These are phyloP conservation scores for Metschnikowia hibisci DNA, from an alignment of 805 yeast species.

Conservation along the genomic window DNA sequence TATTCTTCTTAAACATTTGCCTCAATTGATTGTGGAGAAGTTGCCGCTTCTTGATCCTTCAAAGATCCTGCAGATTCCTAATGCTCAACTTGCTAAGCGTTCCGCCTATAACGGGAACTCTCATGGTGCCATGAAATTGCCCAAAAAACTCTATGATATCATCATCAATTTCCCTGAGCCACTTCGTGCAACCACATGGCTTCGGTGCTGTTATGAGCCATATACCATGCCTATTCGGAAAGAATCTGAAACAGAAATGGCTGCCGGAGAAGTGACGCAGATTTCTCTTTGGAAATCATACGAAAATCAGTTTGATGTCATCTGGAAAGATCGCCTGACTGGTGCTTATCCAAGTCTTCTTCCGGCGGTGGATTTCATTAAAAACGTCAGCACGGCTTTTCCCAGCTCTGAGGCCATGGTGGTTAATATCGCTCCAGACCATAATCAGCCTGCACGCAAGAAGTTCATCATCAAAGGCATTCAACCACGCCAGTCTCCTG, in stretches of 20 bases:
- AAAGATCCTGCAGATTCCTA: slow-evolving; percentile 20
- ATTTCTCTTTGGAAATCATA: slow-evolving; percentile 94
- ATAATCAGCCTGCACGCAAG: slow-evolving; percentile 47
- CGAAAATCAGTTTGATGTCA: slow-evolving; percentile 76
- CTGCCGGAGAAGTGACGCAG: slow-evolving; percentile 82
- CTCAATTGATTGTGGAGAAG: slow-evolving; percentile 46
- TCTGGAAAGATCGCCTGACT: slow-evolving; percentile 41
- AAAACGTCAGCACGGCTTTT: slow-evolving; percentile 87
- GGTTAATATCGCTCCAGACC: slow-evolving; percentile 46
- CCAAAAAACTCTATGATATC: slow-evolving; percentile 52
- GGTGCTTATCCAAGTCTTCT: slow-evolving; percentile 42
- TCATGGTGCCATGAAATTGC: slow-evolving; percentile 56
- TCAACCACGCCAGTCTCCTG: slow-evolving; percentile 70
- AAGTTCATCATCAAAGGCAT: slow-evolving; percentile 92
- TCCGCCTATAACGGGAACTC: slow-evolving; percentile 52
- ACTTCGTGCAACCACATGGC: slow-evolving; percentile 88
- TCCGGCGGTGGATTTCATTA: slow-evolving; percentile 96
- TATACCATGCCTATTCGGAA: slow-evolving; percentile 29
- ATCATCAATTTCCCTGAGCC: slow-evolving; percentile 76
- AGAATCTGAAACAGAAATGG: slow-evolving; percentile 18
- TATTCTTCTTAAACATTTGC: slow-evolving; percentile 55
- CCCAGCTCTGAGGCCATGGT: slow-evolving; percentile 92
- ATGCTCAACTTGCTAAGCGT: slow-evolving; percentile 45
- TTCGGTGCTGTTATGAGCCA: slow-evolving; percentile 86
- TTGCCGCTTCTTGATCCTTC: slow-evolving; percentile 35